phyloP scores from a whole-genome alignment of 2,329 filamentous ascomycete genomes.

The Arthrobotrys sphaeroides region DNA sequence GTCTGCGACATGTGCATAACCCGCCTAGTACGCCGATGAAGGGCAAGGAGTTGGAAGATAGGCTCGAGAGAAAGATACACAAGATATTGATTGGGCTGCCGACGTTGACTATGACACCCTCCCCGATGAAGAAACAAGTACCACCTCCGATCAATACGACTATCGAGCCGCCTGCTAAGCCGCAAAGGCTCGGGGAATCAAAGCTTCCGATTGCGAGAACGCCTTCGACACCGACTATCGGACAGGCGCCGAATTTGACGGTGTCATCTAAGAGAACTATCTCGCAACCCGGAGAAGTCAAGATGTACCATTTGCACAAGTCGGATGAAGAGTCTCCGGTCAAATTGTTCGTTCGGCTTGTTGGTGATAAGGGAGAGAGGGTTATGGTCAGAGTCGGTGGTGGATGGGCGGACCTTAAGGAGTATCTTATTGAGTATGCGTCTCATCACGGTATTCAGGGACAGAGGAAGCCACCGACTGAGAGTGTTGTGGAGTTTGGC shows the following conservation, averaged over 20 bases:
- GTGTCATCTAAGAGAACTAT: constrained; percentile 63
- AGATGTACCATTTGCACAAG: constrained; percentile 88
- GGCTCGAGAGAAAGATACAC: constrained; percentile 57
- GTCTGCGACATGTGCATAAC: constrained; percentile 25
- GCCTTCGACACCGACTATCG: constrained; percentile 61
- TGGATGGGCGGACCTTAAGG: constrained; percentile 96
- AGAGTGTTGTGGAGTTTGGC: constrained; percentile 45
- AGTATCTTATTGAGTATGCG: constrained; percentile 93
- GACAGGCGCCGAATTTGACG: constrained; percentile 62
- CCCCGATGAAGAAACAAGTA: constrained; percentile 45
- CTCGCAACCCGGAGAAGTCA: constrained; percentile 70
- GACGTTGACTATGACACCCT: constrained; percentile 52
- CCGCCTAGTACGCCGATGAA: constrained; percentile 50
- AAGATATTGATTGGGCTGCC: constrained; percentile 56
- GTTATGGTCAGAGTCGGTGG: constrained; percentile 98
- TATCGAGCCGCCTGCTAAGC: background rate
- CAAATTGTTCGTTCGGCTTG: constrained; percentile 91
- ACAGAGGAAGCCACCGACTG: constrained; percentile 58
- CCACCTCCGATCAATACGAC: constrained; percentile 40
- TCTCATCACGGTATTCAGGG: constrained; percentile 81
- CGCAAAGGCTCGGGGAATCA: constrained; percentile 61
- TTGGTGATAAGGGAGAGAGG: constrained; percentile 87
- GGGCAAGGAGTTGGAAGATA: constrained; percentile 48
- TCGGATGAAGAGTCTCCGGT: constrained; percentile 86
- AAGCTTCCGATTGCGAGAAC: constrained; percentile 59